Conservation (phyloP, 805 yeast genomes). For the Ogataea zsoltii region DNA sequence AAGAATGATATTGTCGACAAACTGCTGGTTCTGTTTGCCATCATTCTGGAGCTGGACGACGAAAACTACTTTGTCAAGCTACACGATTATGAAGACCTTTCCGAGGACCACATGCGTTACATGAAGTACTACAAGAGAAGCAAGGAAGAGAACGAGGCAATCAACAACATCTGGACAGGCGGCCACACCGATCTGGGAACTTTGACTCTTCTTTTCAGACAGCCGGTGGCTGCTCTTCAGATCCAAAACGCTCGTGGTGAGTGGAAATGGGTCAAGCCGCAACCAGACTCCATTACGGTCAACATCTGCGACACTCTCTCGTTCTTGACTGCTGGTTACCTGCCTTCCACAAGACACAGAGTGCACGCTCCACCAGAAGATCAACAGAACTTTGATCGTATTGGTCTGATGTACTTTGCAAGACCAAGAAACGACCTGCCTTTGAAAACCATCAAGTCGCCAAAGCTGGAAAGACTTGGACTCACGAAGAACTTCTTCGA, state of each 20-base stretch:
- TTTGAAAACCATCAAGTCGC: slow-evolving; percentile 36
- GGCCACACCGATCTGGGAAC: slow-evolving; percentile 41
- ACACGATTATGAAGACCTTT: slow-evolving; percentile 35
- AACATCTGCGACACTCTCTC: slow-evolving; percentile 39
- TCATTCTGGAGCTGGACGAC: slow-evolving; percentile 34
- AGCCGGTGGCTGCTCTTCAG: slow-evolving; percentile 39
- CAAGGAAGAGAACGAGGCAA: slow-evolving; percentile 33
- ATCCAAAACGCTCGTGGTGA: slow-evolving; percentile 34
- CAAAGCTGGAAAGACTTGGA: slow-evolving; percentile 34
- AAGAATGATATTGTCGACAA: slow-evolving; percentile 16
- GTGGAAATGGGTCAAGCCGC: slow-evolving; percentile 40
- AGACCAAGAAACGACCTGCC: slow-evolving; percentile 36
- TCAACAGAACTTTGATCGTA: slow-evolving; percentile 31
- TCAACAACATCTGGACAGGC: slow-evolving; percentile 36
- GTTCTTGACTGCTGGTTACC: slow-evolving; percentile 39
- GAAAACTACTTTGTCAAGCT: slow-evolving; percentile 36
- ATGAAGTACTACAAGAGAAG: slow-evolving; percentile 36
- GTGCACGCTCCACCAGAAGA: slow-evolving; percentile 39
- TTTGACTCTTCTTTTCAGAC: slow-evolving; percentile 37
- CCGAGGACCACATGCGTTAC: slow-evolving; percentile 37
- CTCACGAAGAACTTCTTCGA: slow-evolving; percentile 27
- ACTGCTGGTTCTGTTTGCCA: slow-evolving; percentile 35
- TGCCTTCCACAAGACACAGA: slow-evolving; percentile 38
- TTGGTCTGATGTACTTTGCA: slow-evolving; percentile 38
- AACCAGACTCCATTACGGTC: slow-evolving; percentile 35